These are phyloP conservation scores for Chlorencoelia australis DNA, from an alignment of 2,329 filamentous ascomycete genomes.

Conservation along the genomic window DNA sequence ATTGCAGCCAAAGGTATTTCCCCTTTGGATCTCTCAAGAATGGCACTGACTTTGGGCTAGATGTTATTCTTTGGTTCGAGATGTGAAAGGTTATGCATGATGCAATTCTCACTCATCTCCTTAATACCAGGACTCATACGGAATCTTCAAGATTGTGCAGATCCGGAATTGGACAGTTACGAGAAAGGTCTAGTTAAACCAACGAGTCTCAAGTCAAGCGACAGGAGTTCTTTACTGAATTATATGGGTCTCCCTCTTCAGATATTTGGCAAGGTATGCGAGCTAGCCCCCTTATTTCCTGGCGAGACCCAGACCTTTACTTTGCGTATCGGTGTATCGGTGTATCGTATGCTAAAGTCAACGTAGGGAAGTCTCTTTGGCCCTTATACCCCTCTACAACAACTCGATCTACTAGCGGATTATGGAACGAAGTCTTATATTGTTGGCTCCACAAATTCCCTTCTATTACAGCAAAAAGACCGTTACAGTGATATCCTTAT, in stretches of 20 bases:
- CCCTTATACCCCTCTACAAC: conserved; percentile 91
- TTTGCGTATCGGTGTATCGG: neutral
- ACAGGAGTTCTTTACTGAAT: conserved; percentile 76
- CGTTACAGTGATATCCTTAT: conserved; percentile 94
- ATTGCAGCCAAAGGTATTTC: conserved; percentile 77
- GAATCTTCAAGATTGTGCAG: conserved; percentile 87
- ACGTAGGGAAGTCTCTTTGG: conserved; percentile 80
- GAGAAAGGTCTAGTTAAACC: conserved; percentile 66
- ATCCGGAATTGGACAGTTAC: conserved; percentile 82
- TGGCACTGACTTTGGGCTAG: conserved; percentile 35
- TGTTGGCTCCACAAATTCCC: conserved; percentile 91
- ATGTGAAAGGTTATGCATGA: conserved; percentile 93
- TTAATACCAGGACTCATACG: conserved; percentile 87
- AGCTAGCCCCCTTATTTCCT: too few relatives aligned
- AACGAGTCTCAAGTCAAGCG: conserved; percentile 82
- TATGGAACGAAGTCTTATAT: conserved; percentile 94
- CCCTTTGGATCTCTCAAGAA: neutral
- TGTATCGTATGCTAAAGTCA: too few relatives aligned
- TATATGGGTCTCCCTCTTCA: conserved; percentile 95
- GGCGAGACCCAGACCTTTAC: too few relatives aligned
- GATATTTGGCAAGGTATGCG: conserved; percentile 74
- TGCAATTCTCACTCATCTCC: conserved; percentile 93
- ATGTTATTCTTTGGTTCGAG: conserved; percentile 98
- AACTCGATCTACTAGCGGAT: conserved; percentile 88
- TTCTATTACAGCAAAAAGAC: conserved; percentile 88